A percentile compares a stretch with the other conserved stretches of the same genome.
Evolutionary conservation across 108 stramenopile species (phyloP).

Genomic region (Mediolabrus comicus): DNA sequence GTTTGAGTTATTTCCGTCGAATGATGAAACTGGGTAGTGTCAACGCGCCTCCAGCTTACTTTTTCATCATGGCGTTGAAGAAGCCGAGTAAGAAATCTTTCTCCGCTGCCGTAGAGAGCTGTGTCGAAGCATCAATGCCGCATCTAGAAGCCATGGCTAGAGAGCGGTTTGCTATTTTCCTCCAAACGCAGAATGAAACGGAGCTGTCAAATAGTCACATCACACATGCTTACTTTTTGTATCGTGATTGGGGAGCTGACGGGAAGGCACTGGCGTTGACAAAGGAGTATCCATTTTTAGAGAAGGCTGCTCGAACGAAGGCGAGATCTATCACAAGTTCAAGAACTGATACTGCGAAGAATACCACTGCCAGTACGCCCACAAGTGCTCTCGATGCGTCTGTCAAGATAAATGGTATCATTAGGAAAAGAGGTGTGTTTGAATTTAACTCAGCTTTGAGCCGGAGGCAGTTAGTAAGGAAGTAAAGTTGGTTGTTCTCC

Average conservation of each 20-base stretch:
- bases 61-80: conserved; percentile 30
- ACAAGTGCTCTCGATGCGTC: no score
- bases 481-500: no score
- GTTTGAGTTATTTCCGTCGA: conserved; percentile 20
- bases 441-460: no score
- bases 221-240: conserved; percentile 25
- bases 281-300: conserved; percentile 3
- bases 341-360: no score
- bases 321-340: neutral
- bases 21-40: conserved; percentile 14
- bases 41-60: conserved; percentile 22
- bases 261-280: neutral
- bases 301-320: neutral
- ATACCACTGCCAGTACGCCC: no score
- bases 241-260: conserved; percentile 37
- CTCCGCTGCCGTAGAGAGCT: conserved; percentile 25
- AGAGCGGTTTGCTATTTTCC: conserved; percentile 33
- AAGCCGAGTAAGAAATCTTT: conserved; percentile 17
- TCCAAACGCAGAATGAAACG: neutral
- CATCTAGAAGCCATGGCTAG: conserved; percentile 43
- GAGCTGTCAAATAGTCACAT: conserved; percentile 8
- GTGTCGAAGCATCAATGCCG: neutral
- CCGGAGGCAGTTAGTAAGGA: no score
- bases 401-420: no score
- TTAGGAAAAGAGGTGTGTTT: no score